Conservation (phyloP, 805 yeast species). For the Myxozyma kluyveri region DNA sequence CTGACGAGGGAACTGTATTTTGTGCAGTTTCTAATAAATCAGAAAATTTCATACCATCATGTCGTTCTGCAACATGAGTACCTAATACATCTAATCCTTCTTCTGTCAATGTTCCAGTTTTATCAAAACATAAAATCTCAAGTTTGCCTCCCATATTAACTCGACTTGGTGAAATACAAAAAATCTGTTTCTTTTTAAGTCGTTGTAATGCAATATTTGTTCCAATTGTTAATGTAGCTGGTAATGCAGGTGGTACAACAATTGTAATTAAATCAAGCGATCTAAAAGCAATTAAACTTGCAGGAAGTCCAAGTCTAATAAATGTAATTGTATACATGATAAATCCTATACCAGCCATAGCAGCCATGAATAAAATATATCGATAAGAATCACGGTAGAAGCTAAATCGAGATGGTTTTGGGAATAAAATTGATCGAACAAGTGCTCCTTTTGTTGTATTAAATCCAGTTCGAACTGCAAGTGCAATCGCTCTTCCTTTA, state of each 20-base stretch:
- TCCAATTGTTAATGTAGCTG: constrained; percentile 95
- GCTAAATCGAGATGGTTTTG: constrained; percentile 89
- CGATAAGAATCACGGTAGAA: constrained; percentile 93
- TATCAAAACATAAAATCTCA: constrained; percentile 89
- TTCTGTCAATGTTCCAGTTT: constrained; percentile 96
- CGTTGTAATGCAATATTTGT: constrained; percentile 87
- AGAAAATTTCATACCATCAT: constrained; percentile 6
- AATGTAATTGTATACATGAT: constrained; percentile 79
- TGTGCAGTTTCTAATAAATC: constrained; percentile 6
- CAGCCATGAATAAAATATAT: constrained; percentile 91
- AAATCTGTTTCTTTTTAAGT: constrained; percentile 64
- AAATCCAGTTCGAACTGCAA: constrained; percentile 88
- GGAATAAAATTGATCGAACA: constrained; percentile 93
- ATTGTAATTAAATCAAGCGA: constrained; percentile 93
- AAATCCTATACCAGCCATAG: constrained; percentile 82
- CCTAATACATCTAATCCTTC: constrained; percentile 89
- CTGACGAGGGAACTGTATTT: constrained; percentile 13
- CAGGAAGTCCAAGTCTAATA: constrained; percentile 68
- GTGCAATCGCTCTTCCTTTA: constrained; percentile 77
- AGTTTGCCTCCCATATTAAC: constrained; percentile 95
- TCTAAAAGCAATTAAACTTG: constrained; percentile 69
- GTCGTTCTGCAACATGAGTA: constrained; percentile 43
- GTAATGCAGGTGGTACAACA: constrained; percentile 98
- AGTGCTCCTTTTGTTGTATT: constrained; percentile 93
- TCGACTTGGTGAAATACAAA: constrained; percentile 90